Conservation (phyloP, 208 protist species). For the Acanthamoeba rhysodes region DNA sequence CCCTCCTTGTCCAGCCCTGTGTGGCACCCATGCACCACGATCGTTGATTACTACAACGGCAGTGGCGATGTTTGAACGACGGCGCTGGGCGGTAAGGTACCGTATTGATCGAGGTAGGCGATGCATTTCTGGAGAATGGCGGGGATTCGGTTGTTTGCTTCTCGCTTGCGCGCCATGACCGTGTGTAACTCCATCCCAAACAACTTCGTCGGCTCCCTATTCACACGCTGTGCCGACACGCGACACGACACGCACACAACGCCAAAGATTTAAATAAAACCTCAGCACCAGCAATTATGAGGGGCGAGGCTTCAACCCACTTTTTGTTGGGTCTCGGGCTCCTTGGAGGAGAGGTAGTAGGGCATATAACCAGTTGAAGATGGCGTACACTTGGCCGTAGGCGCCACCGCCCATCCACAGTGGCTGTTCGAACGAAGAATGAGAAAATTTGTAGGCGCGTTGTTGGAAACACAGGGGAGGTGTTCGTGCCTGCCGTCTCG, state of each 20-base stretch:
- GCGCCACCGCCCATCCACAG: constrained; percentile 20
- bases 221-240: neutral
- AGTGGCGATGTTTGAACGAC: too few species aligned
- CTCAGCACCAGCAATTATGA: too few species aligned
- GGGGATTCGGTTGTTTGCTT: neutral
- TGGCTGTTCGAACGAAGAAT: neutral
- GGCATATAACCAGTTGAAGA: constrained; percentile 41
- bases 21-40: neutral
- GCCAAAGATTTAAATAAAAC: too few species aligned
- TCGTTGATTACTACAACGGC: too few species aligned
- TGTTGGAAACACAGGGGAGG: too few species aligned
- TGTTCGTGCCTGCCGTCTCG: neutral
- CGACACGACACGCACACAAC: too few species aligned
- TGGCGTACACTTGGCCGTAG: constrained; percentile 27
- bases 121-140: neutral
- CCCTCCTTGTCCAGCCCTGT: constrained; percentile 55
- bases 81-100: neutral
- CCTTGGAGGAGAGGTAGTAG: constrained; percentile 22
- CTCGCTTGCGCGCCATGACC: neutral
- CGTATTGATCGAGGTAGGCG: neutral
- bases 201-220: neutral
- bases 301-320: neutral
- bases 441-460: too few species aligned
- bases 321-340: neutral
- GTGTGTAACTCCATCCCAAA: neutral